Evolutionary conservation across 1,139 yeast genomes (phyloP), one percentile per base, ranked within the genome.

Genomic region (Pichia sp.): DNA sequence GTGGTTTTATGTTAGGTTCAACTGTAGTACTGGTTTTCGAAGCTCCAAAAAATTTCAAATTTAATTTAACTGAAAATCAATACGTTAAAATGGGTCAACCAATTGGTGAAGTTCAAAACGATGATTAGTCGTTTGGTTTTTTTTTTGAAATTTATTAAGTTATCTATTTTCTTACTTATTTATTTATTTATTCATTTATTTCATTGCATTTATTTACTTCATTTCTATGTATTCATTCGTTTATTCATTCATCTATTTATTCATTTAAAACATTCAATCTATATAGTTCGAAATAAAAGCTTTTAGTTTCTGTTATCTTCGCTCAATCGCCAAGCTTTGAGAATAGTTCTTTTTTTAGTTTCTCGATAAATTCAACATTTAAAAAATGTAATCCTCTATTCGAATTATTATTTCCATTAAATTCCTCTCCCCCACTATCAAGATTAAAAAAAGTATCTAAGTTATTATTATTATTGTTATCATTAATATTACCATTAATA

Each of bases 11-110:
- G 69, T 72, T 94, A 45, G 99, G 99, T 0, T 83, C 95, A 33
- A 94, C 99, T 0, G 95, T 94, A 28, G 98, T 94, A 20, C 72
- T 94, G 51, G 94, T 94, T 30, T 94, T 94, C 67, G 98, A 94
- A 65, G 98, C 97, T 1, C 98, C 98, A 32, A 60, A 63, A 40
- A 73, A 72, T 45, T 94, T 90, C 65, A 67, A 77, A 60, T 94
- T 90, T 60, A 67, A 75, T 38, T 74, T 90, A 44, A 69, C 75
- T 46, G 73, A 76, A 16, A 95, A 95, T 23, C 83, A 87, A 54
- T 76, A 73, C 54, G 92, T 94, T 37, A 79, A 81, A 61, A 81
- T 92, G 74, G 99, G 99, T 24, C 83, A 92, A 66, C 62, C 78
- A 9, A 68, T 92, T 42, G 97, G 97, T 25, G 67, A 62, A 49